phyloP scores from a whole-genome alignment of 2,329 filamentous ascomycete genomes.

The Colletotrichum cuscutae region DNA sequence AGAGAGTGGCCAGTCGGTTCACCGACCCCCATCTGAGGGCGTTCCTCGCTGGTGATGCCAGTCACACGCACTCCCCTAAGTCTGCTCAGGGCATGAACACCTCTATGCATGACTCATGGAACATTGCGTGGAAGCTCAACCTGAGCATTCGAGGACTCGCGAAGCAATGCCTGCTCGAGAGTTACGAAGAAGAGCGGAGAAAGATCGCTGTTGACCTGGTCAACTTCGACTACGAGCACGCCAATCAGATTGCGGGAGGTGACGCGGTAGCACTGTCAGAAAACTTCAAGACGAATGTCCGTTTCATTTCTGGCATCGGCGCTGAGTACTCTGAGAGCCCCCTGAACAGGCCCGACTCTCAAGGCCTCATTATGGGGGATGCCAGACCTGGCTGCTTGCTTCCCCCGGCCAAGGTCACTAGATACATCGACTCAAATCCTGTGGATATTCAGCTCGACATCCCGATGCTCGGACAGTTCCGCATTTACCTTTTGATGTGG shows the following conservation, averaged over 20 bases:
- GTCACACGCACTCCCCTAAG: conserved; percentile 78
- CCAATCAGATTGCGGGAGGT: conserved; percentile 68
- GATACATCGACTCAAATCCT: conserved; percentile 82
- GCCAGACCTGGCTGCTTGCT: conserved; percentile 66
- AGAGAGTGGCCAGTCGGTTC: conserved; percentile 77
- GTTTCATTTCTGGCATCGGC: conserved; percentile 79
- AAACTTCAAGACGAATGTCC: conserved; percentile 77
- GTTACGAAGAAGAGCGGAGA: conserved; percentile 71
- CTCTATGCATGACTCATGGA: conserved; percentile 70
- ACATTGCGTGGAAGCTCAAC: conserved; percentile 65
- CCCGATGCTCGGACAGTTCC: conserved; percentile 80
- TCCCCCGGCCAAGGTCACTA: conserved; percentile 75
- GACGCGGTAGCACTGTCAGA: conserved; percentile 71
- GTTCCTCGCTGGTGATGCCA: conserved; percentile 78
- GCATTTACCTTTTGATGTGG: conserved; percentile 76
- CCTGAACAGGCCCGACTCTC: conserved; percentile 57
- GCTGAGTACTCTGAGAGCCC: conserved; percentile 67
- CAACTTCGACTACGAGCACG: conserved; percentile 68
- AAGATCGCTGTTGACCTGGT: conserved; percentile 70
- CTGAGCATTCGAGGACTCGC: conserved; percentile 65
- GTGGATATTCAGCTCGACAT: conserved; percentile 83
- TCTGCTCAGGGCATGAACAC: conserved; percentile 77
- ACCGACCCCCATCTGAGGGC: conserved; percentile 68
- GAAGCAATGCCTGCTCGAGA: conserved; percentile 64
- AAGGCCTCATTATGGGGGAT: conserved; percentile 56